Percentiles rank a stretch among this genome's conserved stretches.
These are phyloP conservation scores for Coccomyxa sp. DNA, from an alignment of 139 green algal genomes.

Conservation along the genomic window DNA sequence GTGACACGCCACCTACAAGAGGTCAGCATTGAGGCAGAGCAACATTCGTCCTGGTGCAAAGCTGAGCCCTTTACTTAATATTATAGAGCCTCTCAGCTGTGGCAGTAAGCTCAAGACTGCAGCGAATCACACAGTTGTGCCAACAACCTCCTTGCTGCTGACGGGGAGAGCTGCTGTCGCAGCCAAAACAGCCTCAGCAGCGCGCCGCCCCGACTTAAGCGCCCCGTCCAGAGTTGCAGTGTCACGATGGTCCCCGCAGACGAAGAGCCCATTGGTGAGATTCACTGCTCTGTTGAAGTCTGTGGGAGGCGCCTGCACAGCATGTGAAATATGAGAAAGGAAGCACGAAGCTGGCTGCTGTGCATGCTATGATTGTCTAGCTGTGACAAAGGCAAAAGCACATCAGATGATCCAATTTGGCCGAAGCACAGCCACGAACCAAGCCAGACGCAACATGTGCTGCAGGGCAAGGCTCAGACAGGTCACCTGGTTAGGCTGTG, in stretches of 20 bases:
- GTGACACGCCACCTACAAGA: too few relatives aligned
- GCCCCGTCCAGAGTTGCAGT: constrained; percentile 89
- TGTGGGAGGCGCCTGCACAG: constrained; percentile 65
- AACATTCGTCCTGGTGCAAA: too few relatives aligned
- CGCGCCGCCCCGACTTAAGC: constrained; percentile 65
- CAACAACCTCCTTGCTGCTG: too few relatives aligned
- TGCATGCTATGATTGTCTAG: not conserved
- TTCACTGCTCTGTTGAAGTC: constrained; percentile 59
- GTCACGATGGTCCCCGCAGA: constrained; percentile 87
- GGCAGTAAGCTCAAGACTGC: too few relatives aligned
- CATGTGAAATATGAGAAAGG: not conserved
- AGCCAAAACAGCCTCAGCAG: constrained; percentile 59
- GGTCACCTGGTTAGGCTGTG: constrained; percentile 80
- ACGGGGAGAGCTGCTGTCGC: too few relatives aligned
- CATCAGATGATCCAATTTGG: not conserved
- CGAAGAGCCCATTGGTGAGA: constrained; percentile 63
- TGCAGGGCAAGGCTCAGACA: not conserved
- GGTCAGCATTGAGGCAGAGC: too few relatives aligned
- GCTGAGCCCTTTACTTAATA: too few relatives aligned
- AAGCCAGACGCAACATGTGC: not conserved
- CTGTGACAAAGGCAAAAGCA: not conserved
- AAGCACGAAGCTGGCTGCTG: not conserved
- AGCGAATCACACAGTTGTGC: too few relatives aligned
- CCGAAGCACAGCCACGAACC: not conserved
- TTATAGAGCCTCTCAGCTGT: too few relatives aligned